Base-by-base conservation (phyloP, 192 early-diverging fungal species). In the Coemansia sp. region DNA sequence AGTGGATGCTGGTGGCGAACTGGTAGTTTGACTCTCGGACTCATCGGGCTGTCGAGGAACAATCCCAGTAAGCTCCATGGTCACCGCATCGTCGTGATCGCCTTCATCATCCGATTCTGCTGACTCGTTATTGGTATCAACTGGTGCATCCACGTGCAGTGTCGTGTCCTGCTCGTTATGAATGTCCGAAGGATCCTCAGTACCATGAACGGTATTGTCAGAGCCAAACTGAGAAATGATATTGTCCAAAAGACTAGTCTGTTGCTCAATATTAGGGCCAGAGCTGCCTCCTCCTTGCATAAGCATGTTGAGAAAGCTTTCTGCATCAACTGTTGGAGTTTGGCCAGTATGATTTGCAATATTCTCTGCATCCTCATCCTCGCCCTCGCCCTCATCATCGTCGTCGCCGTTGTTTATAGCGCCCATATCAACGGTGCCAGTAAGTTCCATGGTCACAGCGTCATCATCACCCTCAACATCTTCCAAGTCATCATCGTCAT, bases 61-160 rank as follows among this genome's bases (percentile, higher is more conserved):
- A 23, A 77, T 46, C 11, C 73, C 73, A 4, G 73, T 77, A 1
- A 77, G 67, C 35, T 77, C 73, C 73, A 71, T 71, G 0, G 68
- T 71, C 5, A 71, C 37, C 3, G 68, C 61, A 39, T 64, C 68
- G 13, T 64, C 68, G 47, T 71, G 39, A 14, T 43, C n/a, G 9
- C 45, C 52, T 13, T 21, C 48, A 40, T 53, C 55, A 3, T 38
- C 50, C 0, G 21, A 5, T 3, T 16, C 21, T 11, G 11, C 37
- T 7, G 23, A 21, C 2, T 15, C 16, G 20, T 12, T 7, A 0
- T 1, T 6, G 7, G 12, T 30, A 15, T 6, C 3, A 4, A 20
- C 53, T 8, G 40, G 3, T 12, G 9, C 19, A n/a, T 31, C 39
- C 23, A 45, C 12, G 19, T 55, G 46, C 3, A 64, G 16, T 3